These are phyloP conservation scores for Vickermania spadyakhi DNA, from an alignment of 208 protist genomes.

Conservation along the genomic window DNA sequence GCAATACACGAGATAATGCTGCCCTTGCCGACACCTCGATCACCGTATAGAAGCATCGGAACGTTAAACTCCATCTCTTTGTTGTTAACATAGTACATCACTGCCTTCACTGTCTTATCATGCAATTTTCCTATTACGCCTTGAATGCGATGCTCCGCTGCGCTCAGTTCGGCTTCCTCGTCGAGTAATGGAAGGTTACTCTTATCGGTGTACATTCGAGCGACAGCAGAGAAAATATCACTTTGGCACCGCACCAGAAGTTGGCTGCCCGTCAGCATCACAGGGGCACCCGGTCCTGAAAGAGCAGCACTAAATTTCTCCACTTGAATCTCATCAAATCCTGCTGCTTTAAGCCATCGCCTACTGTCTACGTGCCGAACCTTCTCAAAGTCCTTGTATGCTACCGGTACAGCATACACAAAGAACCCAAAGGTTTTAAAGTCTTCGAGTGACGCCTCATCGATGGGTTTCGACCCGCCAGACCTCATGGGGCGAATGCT, in stretches of 20 bases:
- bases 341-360: slow-evolving; percentile 37
- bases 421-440: slow-evolving; percentile 33
- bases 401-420: slow-evolving; percentile 39
- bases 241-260: slow-evolving; percentile 56
- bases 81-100: slow-evolving; percentile 26
- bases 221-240: slow-evolving; percentile 46
- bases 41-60: slow-evolving; percentile 66
- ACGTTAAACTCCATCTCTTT: slow-evolving; percentile 26
- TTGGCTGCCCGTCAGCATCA: slow-evolving; percentile 15
- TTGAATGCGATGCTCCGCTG: slow-evolving; percentile 6
- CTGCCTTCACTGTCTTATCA: slow-evolving; percentile 26
- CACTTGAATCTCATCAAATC: slow-evolving; percentile 12
- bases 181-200: not conserved
- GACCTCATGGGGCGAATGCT: slow-evolving; percentile 18
- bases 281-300: slow-evolving; percentile 7
- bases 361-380: slow-evolving; percentile 10
- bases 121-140: slow-evolving; percentile 18
- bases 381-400: slow-evolving; percentile 10
- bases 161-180: slow-evolving; percentile 8
- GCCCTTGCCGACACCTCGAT: slow-evolving; percentile 36
- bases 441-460: slow-evolving; percentile 27
- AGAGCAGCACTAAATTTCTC: slow-evolving; percentile 10
- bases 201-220: slow-evolving; percentile 22
- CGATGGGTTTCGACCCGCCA: slow-evolving; percentile 36
- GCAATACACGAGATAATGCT: slow-evolving; percentile 49